Base-by-base conservation (phyloP, 495 filamentous ascomycete genomes). In the Niebla homalea region DNA sequence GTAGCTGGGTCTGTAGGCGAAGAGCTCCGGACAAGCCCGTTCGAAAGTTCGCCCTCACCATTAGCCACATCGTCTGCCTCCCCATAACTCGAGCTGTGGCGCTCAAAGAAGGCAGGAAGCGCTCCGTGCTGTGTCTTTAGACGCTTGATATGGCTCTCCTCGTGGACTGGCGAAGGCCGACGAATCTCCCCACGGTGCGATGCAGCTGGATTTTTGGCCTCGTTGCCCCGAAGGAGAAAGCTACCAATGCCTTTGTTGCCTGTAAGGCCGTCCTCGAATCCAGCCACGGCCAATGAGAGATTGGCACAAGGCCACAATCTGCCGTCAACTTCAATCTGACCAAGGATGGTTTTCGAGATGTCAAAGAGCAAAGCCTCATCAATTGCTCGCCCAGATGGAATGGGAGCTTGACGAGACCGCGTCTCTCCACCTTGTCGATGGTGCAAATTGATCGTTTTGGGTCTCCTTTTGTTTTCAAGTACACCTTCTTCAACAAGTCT, bases 401-500 rank as follows among this genome's bases (percentile, higher is more conserved):
- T 94, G 14, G 86, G 77, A 19, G 72, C 69, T 60, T 83, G 79
- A 25, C 83, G 79, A 36, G 83, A 87, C 49, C 81, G 78, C 39
- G 78, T 81, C 62, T 86, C 84, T 2, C 68, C 71, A 25, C 75
- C 77, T 60, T 84, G 76, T 25, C 85, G 74, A 62, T 92, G 81
- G 60, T 92, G 84, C 45, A 98, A 66, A 53, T 84, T 86, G 52
- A 94, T 81, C 0, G 83, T 86, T 62, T 79, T 87, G 5, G 92
- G 92, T 49, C 89, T 75, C 23, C 92, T 78, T 66, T 81, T 88
- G 62, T 93, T 83, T 62, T 95, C 90, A 55, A 93, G 68, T 15
- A 94, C 81, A 35, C 89, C 90, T 64, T 96, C 92, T 55, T 97
- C 89, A 5, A 94, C 83, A 25, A 96, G 72, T 42, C 92, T 79